These are phyloP conservation scores for Crotalaria pallida DNA, from an alignment of 306 rosid species.

Conservation along the genomic window DNA sequence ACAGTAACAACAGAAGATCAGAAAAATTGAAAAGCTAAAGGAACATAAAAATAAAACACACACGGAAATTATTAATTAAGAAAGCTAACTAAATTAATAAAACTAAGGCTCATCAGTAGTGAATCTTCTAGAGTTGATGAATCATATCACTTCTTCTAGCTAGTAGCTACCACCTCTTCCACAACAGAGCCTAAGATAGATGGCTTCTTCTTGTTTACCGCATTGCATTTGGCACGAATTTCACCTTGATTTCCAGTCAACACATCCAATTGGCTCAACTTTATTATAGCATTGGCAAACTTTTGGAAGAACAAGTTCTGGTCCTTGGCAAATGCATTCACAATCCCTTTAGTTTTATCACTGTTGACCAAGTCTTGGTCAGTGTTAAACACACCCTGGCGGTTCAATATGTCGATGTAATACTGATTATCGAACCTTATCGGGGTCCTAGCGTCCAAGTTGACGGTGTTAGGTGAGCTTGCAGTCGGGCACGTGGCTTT, in stretches of 20 bases:
- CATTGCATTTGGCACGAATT: constrained; percentile 36
- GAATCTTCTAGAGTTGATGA: background rate
- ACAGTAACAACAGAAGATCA: too few species aligned
- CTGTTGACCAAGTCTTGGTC: constrained; percentile 35
- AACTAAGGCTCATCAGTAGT: too few species aligned
- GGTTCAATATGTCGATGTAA: constrained; percentile 36
- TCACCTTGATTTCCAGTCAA: constrained; percentile 38
- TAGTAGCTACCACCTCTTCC: constrained; percentile 13
- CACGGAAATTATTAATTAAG: too few species aligned
- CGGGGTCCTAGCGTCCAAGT: constrained; percentile 36
- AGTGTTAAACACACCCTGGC: constrained; percentile 43
- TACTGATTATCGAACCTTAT: constrained; percentile 40
- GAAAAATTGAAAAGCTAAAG: too few species aligned
- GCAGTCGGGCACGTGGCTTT: constrained; percentile 14
- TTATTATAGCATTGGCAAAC: constrained; percentile 30
- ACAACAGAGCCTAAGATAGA: constrained; percentile 14
- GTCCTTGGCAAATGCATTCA: constrained; percentile 29
- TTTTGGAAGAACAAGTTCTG: constrained; percentile 34
- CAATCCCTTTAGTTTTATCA: constrained; percentile 25
- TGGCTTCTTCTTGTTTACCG: constrained; percentile 5
- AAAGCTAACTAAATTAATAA: too few species aligned
- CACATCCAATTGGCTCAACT: constrained; percentile 42
- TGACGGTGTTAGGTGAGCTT: background rate
- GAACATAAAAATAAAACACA: too few species aligned
- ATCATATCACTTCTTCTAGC: too few species aligned